Conservation (phyloP, 805 yeast genomes). For the Spathaspora passalidarum region DNA sequence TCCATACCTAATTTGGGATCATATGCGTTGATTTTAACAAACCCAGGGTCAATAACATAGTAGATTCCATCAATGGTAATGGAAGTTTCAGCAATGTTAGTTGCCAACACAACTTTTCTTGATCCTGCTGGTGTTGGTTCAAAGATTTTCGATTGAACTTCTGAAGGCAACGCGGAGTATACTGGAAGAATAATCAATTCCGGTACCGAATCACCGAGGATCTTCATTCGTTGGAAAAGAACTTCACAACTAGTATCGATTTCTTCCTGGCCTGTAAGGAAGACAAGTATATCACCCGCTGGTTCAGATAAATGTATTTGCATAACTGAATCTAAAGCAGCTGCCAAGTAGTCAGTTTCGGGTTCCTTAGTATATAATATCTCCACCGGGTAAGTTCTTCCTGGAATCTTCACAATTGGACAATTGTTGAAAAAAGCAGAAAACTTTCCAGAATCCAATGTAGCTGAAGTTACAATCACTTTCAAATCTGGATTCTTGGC, state of each 20-base stretch:
- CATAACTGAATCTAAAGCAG: conserved; percentile 79
- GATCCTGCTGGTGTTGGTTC: conserved; percentile 83
- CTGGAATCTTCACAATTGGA: conserved; percentile 83
- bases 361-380: conserved; percentile 76
- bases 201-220: conserved; percentile 54
- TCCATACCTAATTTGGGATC: conserved; percentile 92
- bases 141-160: conserved; percentile 83
- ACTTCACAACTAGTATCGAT: conserved; percentile 87
- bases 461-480: conserved; percentile 87
- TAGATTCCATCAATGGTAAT: conserved; percentile 91
- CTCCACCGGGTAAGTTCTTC: conserved; percentile 89
- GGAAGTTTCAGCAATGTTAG: conserved; percentile 96
- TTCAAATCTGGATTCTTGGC: conserved; percentile 65
- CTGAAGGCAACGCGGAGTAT: conserved; percentile 88
- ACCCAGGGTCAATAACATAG: conserved; percentile 93
- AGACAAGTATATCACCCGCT: conserved; percentile 77
- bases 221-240: conserved; percentile 59
- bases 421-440: conserved; percentile 74
- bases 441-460: conserved; percentile 85
- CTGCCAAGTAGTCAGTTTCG: conserved; percentile 80
- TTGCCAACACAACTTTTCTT: conserved; percentile 88
- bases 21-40: conserved; percentile 84
- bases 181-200: conserved; percentile 82
- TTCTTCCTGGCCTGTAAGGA: conserved; percentile 91
- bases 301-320: conserved; percentile 82